Conservation (phyloP, 495 filamentous ascomycete genomes). For the Penicillium riverlandense region DNA sequence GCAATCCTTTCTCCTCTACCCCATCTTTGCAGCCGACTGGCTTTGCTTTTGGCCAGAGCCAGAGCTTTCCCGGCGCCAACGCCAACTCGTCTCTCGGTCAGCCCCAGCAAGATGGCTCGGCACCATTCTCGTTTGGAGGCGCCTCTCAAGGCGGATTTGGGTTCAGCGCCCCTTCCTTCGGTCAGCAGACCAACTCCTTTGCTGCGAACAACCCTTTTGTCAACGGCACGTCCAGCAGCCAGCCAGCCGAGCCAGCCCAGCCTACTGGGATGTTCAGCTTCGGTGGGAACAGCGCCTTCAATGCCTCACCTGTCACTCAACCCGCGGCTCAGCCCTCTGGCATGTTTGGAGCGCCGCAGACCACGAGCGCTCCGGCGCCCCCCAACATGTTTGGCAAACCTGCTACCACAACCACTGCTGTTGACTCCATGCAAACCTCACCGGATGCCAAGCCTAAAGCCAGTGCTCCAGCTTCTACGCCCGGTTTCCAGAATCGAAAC, state of each 20-base stretch:
- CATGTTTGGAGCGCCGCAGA: conserved; percentile 17
- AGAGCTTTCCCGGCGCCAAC: conserved; percentile 36
- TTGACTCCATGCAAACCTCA: conserved; percentile 39
- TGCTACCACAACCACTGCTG: conserved; percentile 8
- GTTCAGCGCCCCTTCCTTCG: conserved; percentile 24
- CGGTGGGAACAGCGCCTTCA: conserved; percentile 12
- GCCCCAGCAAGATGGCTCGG: conserved; percentile 20
- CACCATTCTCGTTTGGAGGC: conserved; percentile 35
- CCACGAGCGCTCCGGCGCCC: conserved; percentile 4
- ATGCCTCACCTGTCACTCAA: conserved; percentile 9
- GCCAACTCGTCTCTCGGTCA: conserved; percentile 9
- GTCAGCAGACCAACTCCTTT: conserved; percentile 33
- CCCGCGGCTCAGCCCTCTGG: conserved; percentile 8
- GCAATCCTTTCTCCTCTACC: conserved; percentile 21
- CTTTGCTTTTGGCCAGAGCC: conserved; percentile 41
- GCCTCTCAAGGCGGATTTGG: conserved; percentile 26
- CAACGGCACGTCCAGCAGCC: not conserved
- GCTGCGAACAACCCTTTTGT: conserved; percentile 18
- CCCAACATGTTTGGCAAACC: conserved; percentile 17
- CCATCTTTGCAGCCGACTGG: conserved; percentile 25
- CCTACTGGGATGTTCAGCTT: conserved; percentile 13
- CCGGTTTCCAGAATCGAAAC: conserved; percentile 10
- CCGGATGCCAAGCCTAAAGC: conserved; percentile 29
- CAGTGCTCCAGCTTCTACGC: conserved; percentile 4
- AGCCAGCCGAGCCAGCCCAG: conserved; percentile 11